Conservation (phyloP, 148 eudicot genomes). For the Heliosperma pusillum region DNA sequence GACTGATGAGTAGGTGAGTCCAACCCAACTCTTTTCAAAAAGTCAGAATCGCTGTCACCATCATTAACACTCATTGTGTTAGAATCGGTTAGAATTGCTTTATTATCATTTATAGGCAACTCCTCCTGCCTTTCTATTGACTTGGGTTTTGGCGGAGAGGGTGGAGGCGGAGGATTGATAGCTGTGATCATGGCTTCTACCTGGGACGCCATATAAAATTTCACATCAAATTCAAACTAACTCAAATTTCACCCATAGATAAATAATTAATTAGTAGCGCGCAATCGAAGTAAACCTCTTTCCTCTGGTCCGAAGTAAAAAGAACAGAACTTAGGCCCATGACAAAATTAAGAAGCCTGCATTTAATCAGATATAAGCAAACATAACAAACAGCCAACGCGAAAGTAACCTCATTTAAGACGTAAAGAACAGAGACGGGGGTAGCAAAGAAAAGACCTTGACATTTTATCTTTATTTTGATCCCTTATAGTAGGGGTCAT, state of each 20-base stretch:
- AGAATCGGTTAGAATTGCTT: conserved; percentile 44
- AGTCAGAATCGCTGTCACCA: conserved; percentile 26
- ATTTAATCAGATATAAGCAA: conserved; percentile 13
- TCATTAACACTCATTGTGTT: conserved; percentile 39
- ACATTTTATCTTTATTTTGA: conserved; percentile 46
- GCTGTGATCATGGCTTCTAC: conserved; percentile 45
- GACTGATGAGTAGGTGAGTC: conserved; percentile 29
- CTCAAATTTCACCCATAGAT: background rate
- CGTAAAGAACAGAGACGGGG: background rate
- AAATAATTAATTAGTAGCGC: background rate
- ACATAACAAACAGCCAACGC: background rate
- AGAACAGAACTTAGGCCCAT: conserved; percentile 44
- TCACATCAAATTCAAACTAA: conserved; percentile 10
- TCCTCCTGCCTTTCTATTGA: conserved; percentile 36
- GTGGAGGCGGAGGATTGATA: conserved; percentile 29
- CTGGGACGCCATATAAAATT: conserved; percentile 32
- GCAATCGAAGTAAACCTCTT: conserved; percentile 54
- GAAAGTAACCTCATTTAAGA: conserved; percentile 6
- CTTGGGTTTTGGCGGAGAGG: conserved; percentile 29
- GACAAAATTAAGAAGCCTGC: conserved; percentile 62
- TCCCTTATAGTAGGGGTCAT: conserved; percentile 53
- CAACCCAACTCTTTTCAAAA: conserved; percentile 23
- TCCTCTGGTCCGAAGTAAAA: conserved; percentile 58
- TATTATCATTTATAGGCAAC: conserved; percentile 27
- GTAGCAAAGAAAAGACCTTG: conserved; percentile 44